Conservation (phyloP, 345 rosid species). For the Citrus hindsii region DNA sequence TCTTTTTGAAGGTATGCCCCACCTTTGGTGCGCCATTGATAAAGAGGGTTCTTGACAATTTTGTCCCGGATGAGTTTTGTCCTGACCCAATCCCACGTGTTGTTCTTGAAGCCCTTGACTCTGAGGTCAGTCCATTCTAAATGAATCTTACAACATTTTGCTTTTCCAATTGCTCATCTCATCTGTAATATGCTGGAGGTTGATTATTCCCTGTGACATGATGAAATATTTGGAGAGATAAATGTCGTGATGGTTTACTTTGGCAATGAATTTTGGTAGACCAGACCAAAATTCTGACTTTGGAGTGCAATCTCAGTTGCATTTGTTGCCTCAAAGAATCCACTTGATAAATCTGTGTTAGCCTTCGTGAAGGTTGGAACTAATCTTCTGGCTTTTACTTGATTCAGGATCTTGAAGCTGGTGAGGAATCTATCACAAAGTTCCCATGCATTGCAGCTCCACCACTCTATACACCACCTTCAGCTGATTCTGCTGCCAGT, state of each 20-base stretch:
- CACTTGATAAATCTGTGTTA: not conserved
- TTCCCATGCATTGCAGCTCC: conserved; percentile 62
- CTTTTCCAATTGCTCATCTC: not conserved
- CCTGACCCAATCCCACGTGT: conserved; percentile 83
- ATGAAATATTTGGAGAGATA: not conserved
- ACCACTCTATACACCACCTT: conserved; percentile 58
- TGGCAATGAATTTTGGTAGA: not conserved
- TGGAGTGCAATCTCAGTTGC: not conserved
- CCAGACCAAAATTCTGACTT: not conserved
- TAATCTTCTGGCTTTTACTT: conserved; percentile 12
- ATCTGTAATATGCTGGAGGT: not conserved
- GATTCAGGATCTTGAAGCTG: conserved; percentile 43
- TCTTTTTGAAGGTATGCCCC: conserved; percentile 70
- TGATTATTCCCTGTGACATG: not conserved
- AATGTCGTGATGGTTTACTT: not conserved
- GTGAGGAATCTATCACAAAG: conserved; percentile 36
- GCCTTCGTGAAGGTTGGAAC: not conserved
- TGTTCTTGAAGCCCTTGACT: conserved; percentile 73
- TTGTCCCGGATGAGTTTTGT: conserved; percentile 82
- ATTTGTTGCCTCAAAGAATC: not conserved
- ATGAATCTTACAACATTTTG: not conserved
- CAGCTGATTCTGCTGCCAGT: conserved; percentile 42
- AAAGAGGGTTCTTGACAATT: conserved; percentile 68
- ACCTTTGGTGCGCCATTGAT: conserved; percentile 71
- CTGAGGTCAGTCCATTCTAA: conserved; percentile 52